Evolutionary conservation across 768 basidiomycete species (phyloP).

Genomic region (Auricularia heimuer): DNA sequence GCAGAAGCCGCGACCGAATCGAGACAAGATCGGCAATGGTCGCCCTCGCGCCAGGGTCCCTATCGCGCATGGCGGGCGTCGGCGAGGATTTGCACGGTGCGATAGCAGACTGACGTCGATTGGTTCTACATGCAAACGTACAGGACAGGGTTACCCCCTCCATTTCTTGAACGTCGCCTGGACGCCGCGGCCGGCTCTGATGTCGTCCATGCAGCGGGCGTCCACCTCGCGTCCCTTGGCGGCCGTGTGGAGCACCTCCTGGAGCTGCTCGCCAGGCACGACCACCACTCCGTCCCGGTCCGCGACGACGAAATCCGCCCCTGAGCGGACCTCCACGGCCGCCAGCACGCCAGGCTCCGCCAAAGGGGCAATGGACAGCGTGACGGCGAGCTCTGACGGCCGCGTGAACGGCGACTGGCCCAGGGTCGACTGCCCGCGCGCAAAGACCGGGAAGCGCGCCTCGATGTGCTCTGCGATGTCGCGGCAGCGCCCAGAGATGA

Average conservation of each 20-base stretch:
- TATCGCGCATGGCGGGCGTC: too few species aligned
- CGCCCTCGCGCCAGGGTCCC: too few species aligned
- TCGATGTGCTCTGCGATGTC: slow-evolving; percentile 71
- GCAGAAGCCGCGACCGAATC: too few species aligned
- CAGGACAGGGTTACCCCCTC: slow-evolving; percentile 31
- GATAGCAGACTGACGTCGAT: too few species aligned
- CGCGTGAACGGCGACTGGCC: slow-evolving; percentile 81
- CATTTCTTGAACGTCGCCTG: slow-evolving; percentile 70
- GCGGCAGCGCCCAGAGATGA: slow-evolving; percentile 79
- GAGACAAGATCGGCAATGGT: too few species aligned
- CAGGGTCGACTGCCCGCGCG: slow-evolving; percentile 71
- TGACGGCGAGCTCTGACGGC: slow-evolving; percentile 62
- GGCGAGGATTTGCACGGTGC: too few species aligned
- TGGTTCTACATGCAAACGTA: too few species aligned
- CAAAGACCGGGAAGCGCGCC: slow-evolving; percentile 70
- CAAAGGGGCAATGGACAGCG: slow-evolving; percentile 37
- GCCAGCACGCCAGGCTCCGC: slow-evolving; percentile 10
- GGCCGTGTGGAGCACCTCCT: slow-evolving; percentile 50
- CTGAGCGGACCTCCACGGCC: slow-evolving; percentile 28
- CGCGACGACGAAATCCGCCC: slow-evolving; percentile 78
- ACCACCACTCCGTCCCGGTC: slow-evolving; percentile 87
- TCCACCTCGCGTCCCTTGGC: slow-evolving; percentile 53
- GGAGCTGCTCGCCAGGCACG: slow-evolving; percentile 46
- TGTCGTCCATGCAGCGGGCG: slow-evolving; percentile 61
- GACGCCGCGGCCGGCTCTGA: slow-evolving; percentile 63